Evolutionary conservation across 2,329 filamentous ascomycete species (phyloP), one percentile per base, ranked within the genome.

Genomic region (Parastagonospora nodorum): DNA sequence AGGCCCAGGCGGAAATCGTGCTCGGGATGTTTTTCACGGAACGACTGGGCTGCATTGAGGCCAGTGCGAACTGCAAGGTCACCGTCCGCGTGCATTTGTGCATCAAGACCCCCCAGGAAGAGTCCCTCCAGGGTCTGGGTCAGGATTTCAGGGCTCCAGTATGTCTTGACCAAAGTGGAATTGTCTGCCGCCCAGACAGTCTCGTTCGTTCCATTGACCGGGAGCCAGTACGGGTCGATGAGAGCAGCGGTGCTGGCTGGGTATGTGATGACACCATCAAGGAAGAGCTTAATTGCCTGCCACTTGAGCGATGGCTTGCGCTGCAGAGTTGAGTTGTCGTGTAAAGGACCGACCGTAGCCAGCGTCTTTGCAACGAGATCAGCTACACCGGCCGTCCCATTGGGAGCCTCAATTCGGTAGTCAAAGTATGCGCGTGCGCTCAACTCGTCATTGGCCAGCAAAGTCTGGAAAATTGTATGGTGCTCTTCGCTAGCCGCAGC

Each of bases 241-340:
- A 40, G 33, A 12, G 41, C 33, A 29, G 48, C 48, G 2, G 48
- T 50, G 2, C 41, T 44, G 15, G 48, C 15, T 2, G 48, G 48
- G 30, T 50, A 50, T 1, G 42, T 50, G 7, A 50, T 50, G 12
- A 50, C 48, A 5, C 48, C 48, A 36, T 45, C 48, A 10, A 50
- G n/a, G 36, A 50, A 45, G 8, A 33, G 27, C n/a, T 45, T 50
- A 4, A 50, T 35, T 16, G 41, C 36, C 14, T 50, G 48, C 48
- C 48, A 50, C 30, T 41, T 50, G 12, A 45, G 35, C 1, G 27
- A n/a, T 31, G 48, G 48, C 14, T 16, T 8, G 16, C 28, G 33
- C 12, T 37, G 41, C 24, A 50, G 35, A 1, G 48, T 50, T 10
- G 48, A 45, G 33, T 50, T 50, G n/a, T 35, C 32, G 3, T 50